A percentile compares a stretch with the other conserved stretches of the same genome.
phyloP scores from a whole-genome alignment of 352 stramenopile species.

The Thalassiosira livingstoniorum region DNA sequence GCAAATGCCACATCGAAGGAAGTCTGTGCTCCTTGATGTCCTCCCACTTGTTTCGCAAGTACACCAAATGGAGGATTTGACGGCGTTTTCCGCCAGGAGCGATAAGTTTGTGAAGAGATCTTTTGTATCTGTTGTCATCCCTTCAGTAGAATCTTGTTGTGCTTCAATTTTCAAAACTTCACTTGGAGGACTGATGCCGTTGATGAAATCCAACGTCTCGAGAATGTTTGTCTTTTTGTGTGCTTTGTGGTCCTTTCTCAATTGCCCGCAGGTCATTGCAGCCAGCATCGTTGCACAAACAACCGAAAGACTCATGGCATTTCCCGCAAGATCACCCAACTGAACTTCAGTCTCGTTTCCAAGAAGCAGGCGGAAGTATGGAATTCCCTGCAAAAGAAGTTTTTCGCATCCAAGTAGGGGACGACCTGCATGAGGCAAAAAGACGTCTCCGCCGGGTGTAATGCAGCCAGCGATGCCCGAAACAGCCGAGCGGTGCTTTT shows the following conservation, averaged over 20 bases:
- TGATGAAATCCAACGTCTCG: conserved; percentile 18
- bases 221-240: conserved; percentile 8
- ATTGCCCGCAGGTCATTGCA: conserved; percentile 48
- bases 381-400: conserved; percentile 78
- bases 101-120: conserved; percentile 22
- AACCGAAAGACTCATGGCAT: conserved; percentile 82
- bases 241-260: conserved; percentile 30
- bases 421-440: conserved; percentile 74
- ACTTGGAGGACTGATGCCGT: neutral
- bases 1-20: conserved; percentile 59
- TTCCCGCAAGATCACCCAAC: conserved; percentile 79
- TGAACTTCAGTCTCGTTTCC: conserved; percentile 83
- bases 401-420: conserved; percentile 72
- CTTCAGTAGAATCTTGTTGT: neutral
- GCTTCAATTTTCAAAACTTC: neutral
- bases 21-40: conserved; percentile 38
- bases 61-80: conserved; percentile 64
- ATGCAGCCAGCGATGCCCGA: conserved; percentile 73
- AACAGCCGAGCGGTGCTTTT: conserved; percentile 55
- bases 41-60: conserved; percentile 67
- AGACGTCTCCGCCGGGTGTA: conserved; percentile 77
- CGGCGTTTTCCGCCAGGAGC: conserved; percentile 35
- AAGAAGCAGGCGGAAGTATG: conserved; percentile 75
- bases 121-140: conserved; percentile 11
- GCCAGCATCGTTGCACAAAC: conserved; percentile 74